Conservation (phyloP, 176 grass and related monocot genomes). For the Hordeum vulgare region DNA sequence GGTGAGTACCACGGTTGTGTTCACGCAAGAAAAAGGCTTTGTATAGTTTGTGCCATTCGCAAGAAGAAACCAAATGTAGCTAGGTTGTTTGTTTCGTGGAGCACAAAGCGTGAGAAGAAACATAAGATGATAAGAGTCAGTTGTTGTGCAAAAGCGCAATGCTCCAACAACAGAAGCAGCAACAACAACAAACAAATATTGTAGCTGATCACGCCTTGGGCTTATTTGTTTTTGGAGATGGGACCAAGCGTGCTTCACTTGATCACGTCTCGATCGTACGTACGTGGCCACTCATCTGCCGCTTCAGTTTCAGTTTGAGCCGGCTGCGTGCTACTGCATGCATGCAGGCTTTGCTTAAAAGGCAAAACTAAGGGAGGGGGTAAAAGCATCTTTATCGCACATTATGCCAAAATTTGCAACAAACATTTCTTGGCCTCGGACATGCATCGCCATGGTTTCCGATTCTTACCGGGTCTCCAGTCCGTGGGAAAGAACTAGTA, state of each 20-base stretch:
- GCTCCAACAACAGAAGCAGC: neutral
- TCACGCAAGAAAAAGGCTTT: neutral
- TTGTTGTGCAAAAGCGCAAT: neutral
- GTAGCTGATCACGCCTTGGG: neutral
- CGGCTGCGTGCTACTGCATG: neutral
- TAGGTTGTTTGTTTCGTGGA: neutral
- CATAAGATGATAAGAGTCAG: neutral
- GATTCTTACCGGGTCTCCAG: no score
- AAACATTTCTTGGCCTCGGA: no score
- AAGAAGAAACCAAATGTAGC: neutral
- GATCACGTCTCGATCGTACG: neutral
- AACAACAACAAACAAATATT: neutral
- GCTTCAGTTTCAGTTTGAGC: neutral
- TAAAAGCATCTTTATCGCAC: no score
- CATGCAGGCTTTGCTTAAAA: no score
- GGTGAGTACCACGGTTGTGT: neutral
- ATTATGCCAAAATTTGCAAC: no score
- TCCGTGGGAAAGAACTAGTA: no score
- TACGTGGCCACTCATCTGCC: neutral
- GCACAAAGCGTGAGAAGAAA: neutral
- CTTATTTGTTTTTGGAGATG: neutral
- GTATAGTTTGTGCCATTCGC: neutral
- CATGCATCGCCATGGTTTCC: no score
- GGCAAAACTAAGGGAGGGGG: no score
- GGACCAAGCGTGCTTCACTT: neutral